Conservation (phyloP, 495 filamentous ascomycete species). For the Aspergillus cristatus region DNA sequence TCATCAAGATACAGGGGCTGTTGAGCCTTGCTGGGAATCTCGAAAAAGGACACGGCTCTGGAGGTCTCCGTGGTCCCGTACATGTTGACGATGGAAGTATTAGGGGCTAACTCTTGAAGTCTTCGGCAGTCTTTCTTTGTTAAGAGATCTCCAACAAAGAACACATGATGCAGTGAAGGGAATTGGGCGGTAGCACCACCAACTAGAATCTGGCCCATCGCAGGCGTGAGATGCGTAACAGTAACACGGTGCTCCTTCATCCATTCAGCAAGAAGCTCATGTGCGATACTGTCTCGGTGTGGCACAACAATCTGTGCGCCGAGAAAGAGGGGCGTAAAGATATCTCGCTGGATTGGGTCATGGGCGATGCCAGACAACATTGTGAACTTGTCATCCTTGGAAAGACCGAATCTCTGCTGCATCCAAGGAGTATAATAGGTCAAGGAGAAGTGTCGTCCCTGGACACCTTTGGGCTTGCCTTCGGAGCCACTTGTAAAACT, state of each 20-base stretch:
- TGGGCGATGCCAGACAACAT: slow-evolving; percentile 78
- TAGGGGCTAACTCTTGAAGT: slow-evolving; percentile 67
- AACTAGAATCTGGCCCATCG: slow-evolving; percentile 90
- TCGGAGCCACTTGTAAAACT: slow-evolving; percentile 82
- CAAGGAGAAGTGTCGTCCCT: slow-evolving; percentile 79
- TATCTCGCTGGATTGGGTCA: slow-evolving; percentile 86
- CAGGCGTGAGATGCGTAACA: slow-evolving; percentile 86
- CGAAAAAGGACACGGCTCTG: slow-evolving; percentile 77
- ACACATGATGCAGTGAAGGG: slow-evolving; percentile 66
- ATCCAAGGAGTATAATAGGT: slow-evolving; percentile 92
- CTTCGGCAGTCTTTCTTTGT: slow-evolving; percentile 80
- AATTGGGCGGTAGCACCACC: slow-evolving; percentile 75
- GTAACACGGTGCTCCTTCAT: slow-evolving; percentile 71
- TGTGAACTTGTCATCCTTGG: slow-evolving; percentile 68
- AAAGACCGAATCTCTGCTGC: slow-evolving; percentile 69
- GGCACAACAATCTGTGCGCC: slow-evolving; percentile 78
- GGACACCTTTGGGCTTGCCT: slow-evolving; percentile 78
- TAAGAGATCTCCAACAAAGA: slow-evolving; percentile 91
- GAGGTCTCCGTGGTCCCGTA: slow-evolving; percentile 91
- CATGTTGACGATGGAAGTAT: slow-evolving; percentile 79
- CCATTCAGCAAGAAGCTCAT: slow-evolving; percentile 88
- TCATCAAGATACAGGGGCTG: slow-evolving; percentile 61
- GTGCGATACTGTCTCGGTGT: slow-evolving; percentile 73
- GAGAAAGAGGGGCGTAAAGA: slow-evolving; percentile 88
- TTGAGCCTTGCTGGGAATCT: slow-evolving; percentile 60